phyloP scores from a whole-genome alignment of 169 alveolate species.

The Miamiensis avidus region DNA sequence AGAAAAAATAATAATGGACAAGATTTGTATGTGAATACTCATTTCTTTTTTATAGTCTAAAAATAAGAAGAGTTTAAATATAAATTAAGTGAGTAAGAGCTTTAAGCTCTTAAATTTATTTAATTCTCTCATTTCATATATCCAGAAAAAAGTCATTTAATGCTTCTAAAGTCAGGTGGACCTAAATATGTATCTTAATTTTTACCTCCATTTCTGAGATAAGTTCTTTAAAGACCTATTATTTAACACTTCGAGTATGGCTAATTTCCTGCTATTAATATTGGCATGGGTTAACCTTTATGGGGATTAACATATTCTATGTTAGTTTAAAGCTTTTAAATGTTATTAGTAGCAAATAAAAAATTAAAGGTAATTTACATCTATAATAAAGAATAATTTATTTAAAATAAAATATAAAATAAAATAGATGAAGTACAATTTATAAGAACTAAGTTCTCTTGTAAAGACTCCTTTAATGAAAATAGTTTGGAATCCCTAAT shows the following conservation, averaged over 20 bases:
- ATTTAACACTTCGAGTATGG: constrained; percentile 14
- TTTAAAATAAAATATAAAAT: too few relatives aligned
- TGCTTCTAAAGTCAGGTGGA: not conserved
- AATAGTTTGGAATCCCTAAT: not conserved
- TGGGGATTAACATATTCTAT: constrained; percentile 45
- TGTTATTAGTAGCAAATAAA: not conserved
- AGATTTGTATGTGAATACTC: not conserved
- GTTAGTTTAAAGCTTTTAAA: constrained; percentile 3
- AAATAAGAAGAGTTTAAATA: not conserved
- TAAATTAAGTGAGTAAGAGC: not conserved
- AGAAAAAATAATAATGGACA: constrained; percentile 14
- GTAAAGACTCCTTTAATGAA: not conserved
- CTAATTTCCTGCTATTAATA: constrained; percentile 28
- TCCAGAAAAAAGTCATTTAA: not conserved
- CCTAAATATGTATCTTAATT: not conserved
- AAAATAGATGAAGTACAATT: not conserved
- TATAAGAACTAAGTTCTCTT: too few relatives aligned
- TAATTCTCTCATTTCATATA: not conserved
- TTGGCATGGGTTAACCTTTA: constrained; percentile 38
- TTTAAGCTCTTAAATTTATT: not conserved
- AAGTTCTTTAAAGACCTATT: not conserved
- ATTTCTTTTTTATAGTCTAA: not conserved
- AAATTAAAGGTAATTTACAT: not conserved
- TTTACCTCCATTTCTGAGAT: constrained; percentile 1
- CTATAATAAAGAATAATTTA: too few relatives aligned